Evolutionary conservation across 345 rosid species (phyloP).

Genomic region (Ceriops decandra): DNA sequence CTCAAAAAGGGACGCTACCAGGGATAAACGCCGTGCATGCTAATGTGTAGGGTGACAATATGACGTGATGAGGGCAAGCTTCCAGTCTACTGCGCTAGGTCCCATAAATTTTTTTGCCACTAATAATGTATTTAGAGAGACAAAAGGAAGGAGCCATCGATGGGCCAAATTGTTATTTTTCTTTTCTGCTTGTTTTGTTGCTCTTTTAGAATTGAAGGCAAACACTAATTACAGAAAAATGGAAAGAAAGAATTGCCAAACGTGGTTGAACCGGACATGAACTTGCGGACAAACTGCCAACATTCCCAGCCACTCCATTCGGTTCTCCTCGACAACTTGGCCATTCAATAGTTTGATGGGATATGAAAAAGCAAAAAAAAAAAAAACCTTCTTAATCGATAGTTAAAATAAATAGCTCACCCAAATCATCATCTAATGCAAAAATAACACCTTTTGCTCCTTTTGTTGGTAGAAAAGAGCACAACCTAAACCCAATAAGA

Average conservation of each 20-base stretch:
- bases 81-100: constrained; percentile 2
- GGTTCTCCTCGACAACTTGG: constrained; percentile 5
- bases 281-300: constrained; percentile 41
- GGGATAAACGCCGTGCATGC: constrained; percentile 11
- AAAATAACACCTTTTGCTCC: too few species aligned
- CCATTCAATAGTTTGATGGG: not conserved
- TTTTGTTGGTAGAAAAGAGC: too few species aligned
- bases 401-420: not conserved
- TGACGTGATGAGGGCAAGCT: constrained; percentile 14
- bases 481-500: too few species aligned
- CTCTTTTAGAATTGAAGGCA: constrained; percentile 14
- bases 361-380: too few species aligned
- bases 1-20: not conserved
- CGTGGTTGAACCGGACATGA: constrained; percentile 35
- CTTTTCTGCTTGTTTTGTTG: constrained; percentile 27
- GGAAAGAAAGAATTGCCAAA: constrained; percentile 30
- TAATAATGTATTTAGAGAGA: constrained; percentile 21
- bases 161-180: constrained; percentile 20
- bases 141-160: constrained; percentile 37
- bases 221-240: constrained; percentile 13
- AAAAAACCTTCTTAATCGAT: too few species aligned
- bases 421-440: constrained; percentile 2
- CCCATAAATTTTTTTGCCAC: not conserved
- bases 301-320: constrained; percentile 12
- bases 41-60: constrained; percentile 13